Conservation (phyloP, 257 asterid species). For the Capsicum baccatum region DNA sequence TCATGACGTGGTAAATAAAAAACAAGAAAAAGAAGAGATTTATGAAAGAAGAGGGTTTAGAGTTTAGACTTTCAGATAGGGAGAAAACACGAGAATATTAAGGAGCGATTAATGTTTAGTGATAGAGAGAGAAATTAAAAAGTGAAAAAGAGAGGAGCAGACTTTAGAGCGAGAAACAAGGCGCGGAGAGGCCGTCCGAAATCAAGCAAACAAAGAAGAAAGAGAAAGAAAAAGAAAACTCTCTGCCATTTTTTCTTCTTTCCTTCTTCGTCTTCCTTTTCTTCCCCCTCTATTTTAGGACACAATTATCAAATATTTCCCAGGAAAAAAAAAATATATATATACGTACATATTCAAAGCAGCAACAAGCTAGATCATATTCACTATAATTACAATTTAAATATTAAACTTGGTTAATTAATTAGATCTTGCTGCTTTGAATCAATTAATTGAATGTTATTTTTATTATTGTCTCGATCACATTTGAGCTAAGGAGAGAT, state of each 20-base stretch:
- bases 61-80: background rate
- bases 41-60: conserved; percentile 49
- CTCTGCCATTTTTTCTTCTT: conserved; percentile 43
- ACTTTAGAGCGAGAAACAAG: conserved; percentile 83
- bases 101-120: background rate
- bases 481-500: conserved; percentile 58
- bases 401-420: conserved; percentile 3
- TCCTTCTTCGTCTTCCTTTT: conserved; percentile 46
- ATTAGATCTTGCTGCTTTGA: conserved; percentile 65
- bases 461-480: conserved; percentile 26
- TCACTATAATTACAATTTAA: conserved; percentile 27
- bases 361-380: conserved; percentile 33
- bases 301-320: too few species aligned
- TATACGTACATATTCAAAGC: background rate
- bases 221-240: conserved; percentile 44
- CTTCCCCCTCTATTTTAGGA: background rate
- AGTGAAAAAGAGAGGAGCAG: conserved; percentile 30
- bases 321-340: too few species aligned
- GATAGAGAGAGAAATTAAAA: conserved; percentile 30
- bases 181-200: conserved; percentile 96
- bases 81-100: background rate
- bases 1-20: conserved; percentile 54
- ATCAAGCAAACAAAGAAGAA: conserved; percentile 35
- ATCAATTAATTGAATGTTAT: conserved; percentile 31
- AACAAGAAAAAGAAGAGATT: conserved; percentile 34